Percentiles rank a stretch among this genome's conserved stretches.
These are phyloP conservation scores for Fragaria vesca DNA, from an alignment of 306 rosid species.

Conservation along the genomic window DNA sequence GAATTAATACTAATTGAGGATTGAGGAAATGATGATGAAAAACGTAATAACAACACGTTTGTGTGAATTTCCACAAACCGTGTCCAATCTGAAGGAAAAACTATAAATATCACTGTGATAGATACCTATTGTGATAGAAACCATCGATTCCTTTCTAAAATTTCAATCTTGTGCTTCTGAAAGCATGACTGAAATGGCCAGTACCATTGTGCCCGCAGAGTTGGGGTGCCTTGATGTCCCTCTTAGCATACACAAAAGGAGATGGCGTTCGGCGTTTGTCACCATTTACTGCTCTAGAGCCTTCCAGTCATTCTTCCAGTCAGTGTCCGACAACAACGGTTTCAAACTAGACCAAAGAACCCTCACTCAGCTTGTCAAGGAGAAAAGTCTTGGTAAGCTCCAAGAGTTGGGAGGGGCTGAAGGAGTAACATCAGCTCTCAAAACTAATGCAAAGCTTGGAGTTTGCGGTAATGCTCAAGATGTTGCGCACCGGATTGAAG, in stretches of 20 bases:
- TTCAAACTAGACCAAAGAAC: slow-evolving; percentile 23
- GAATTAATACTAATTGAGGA: background rate
- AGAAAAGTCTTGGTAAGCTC: slow-evolving; percentile 31
- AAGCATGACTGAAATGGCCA: background rate
- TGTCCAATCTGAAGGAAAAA: background rate
- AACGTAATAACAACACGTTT: slow-evolving; percentile 3
- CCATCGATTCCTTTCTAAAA: background rate
- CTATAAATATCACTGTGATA: background rate
- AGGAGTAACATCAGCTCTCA: slow-evolving; percentile 30
- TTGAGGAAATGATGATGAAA: background rate
- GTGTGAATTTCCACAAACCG: background rate
- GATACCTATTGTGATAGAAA: too few species aligned
- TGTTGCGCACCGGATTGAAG: slow-evolving; percentile 7
- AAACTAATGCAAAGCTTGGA: slow-evolving; percentile 26
- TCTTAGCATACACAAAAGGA: slow-evolving; percentile 24
- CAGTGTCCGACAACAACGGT: background rate
- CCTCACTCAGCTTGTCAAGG: slow-evolving; percentile 33
- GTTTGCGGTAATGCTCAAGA: slow-evolving; percentile 20
- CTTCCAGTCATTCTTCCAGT: slow-evolving; percentile 11
- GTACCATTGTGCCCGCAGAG: background rate
- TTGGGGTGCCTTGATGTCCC: slow-evolving; percentile 12
- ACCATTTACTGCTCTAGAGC: slow-evolving; percentile 54
- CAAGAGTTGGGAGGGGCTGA: slow-evolving; percentile 32
- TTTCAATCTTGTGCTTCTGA: background rate
- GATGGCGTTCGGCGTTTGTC: slow-evolving; percentile 50